Percentiles rank a stretch among this genome's conserved stretches.
phyloP scores from a whole-genome alignment of 225 moss, liverwort and hornwort species.

The Polytrichum commune region DNA sequence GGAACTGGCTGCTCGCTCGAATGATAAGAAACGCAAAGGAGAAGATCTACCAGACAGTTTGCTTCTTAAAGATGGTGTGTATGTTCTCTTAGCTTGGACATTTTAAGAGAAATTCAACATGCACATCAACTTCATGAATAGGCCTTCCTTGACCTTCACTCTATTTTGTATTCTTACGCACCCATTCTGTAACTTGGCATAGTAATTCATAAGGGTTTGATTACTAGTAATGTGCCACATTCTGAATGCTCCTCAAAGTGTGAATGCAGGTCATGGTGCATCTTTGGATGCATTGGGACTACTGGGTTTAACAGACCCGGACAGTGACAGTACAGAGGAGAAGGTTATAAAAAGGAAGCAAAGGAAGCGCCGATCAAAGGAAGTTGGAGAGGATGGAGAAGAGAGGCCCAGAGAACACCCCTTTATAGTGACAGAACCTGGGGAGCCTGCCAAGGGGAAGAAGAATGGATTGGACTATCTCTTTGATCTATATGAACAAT shows the following conservation, averaged over 20 bases:
- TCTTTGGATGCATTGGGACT: slow-evolving; percentile 73
- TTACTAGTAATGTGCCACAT: too few relatives aligned
- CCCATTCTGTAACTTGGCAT: too few relatives aligned
- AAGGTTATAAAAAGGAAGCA: slow-evolving; percentile 75
- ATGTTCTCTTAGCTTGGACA: too few relatives aligned
- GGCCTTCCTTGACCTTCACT: too few relatives aligned
- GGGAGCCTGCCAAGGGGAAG: slow-evolving; percentile 94
- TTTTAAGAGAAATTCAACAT: too few relatives aligned
- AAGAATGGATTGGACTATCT: slow-evolving; percentile 98
- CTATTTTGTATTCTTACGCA: too few relatives aligned
- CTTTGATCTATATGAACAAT: slow-evolving; percentile 94
- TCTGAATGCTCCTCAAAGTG: slow-evolving; percentile 6
- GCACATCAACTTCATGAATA: too few relatives aligned
- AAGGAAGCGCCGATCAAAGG: slow-evolving; percentile 85
- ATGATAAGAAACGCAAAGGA: slow-evolving; percentile 74
- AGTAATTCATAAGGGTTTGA: too few relatives aligned
- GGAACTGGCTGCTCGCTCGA: slow-evolving; percentile 64
- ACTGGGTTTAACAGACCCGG: slow-evolving; percentile 74
- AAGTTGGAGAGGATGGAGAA: slow-evolving; percentile 96
- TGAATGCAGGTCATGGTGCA: slow-evolving; percentile 44
- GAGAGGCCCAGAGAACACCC: slow-evolving; percentile 97
- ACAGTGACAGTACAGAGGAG: slow-evolving; percentile 90
- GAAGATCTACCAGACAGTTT: slow-evolving; percentile 64
- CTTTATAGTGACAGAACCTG: slow-evolving; percentile 96
- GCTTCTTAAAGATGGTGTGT: slow-evolving; percentile 73